A percentile compares a stretch with the other conserved stretches of the same genome.
phyloP scores from a whole-genome alignment of 1,139 yeast species.

The Diutina neorugosa region DNA sequence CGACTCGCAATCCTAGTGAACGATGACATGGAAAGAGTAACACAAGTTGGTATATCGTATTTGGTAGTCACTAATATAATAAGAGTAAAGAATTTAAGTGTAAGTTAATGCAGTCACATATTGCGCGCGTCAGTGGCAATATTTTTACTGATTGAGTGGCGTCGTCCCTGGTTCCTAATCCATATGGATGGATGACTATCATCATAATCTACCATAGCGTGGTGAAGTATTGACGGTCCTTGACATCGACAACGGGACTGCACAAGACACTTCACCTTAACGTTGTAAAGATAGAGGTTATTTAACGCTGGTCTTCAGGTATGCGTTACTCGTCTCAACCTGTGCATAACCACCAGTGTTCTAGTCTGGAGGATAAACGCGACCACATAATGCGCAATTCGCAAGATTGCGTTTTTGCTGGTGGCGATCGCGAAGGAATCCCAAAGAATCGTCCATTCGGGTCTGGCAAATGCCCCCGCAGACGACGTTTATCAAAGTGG shows the following conservation, averaged over 20 bases:
- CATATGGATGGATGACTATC: too few species aligned
- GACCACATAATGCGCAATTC: neutral
- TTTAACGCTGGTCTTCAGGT: too few species aligned
- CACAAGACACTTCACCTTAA: too few species aligned
- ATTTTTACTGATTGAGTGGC: too few species aligned
- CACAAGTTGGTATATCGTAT: neutral
- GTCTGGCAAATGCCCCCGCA: neutral
- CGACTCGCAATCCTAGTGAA: neutral
- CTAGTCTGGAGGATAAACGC: too few species aligned
- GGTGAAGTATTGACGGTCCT: too few species aligned
- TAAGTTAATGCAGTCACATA: neutral
- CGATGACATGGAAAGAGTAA: neutral
- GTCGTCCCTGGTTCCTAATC: too few species aligned
- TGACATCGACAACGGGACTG: too few species aligned
- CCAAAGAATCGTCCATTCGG: neutral
- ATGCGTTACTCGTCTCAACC: too few species aligned
- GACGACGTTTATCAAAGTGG: neutral
- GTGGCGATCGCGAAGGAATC: neutral
- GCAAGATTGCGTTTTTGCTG: neutral
- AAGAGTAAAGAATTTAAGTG: neutral
- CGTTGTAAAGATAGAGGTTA: too few species aligned
- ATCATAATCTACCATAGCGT: too few species aligned
- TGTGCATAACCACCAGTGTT: too few species aligned
- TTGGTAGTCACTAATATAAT: neutral
- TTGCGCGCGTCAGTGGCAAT: neutral